Percentiles rank a stretch among this genome's conserved stretches.
These are phyloP conservation scores for Annona squamosa DNA, from an alignment of 164 flowering plant genomes.

Conservation along the genomic window DNA sequence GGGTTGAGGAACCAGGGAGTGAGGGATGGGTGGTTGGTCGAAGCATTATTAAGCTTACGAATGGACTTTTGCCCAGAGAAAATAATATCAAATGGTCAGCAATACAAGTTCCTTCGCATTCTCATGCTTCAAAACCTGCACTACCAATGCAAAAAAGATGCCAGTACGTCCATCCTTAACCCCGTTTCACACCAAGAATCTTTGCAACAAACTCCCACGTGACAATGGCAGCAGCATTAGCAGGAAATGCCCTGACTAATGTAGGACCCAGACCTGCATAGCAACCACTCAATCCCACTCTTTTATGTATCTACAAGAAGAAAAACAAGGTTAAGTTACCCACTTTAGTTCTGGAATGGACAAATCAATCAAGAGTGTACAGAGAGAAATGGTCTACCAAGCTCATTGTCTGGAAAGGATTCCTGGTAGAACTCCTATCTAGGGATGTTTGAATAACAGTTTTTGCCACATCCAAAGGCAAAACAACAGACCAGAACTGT, in stretches of 20 bases:
- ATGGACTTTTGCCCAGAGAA: background rate
- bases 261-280: slow-evolving; percentile 86
- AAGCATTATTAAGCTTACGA: background rate
- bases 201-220: slow-evolving; percentile 82
- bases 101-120: background rate
- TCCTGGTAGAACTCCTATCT: slow-evolving; percentile 38
- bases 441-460: slow-evolving; percentile 74
- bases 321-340: background rate
- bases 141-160: background rate
- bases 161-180: background rate
- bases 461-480: slow-evolving; percentile 85
- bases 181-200: slow-evolving; percentile 49
- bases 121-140: background rate
- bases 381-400: slow-evolving; percentile 31
- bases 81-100: background rate
- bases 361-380: background rate
- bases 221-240: slow-evolving; percentile 93
- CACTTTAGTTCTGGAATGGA: background rate
- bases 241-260: slow-evolving; percentile 82
- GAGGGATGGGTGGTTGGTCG: background rate
- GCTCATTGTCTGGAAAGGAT: slow-evolving; percentile 55
- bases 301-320: slow-evolving; percentile 50
- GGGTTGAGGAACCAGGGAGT: no score
- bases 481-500: slow-evolving; percentile 79
- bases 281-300: slow-evolving; percentile 68